These are phyloP conservation scores for Dalbergia oliveri DNA, from an alignment of 306 rosid species.

Conservation along the genomic window DNA sequence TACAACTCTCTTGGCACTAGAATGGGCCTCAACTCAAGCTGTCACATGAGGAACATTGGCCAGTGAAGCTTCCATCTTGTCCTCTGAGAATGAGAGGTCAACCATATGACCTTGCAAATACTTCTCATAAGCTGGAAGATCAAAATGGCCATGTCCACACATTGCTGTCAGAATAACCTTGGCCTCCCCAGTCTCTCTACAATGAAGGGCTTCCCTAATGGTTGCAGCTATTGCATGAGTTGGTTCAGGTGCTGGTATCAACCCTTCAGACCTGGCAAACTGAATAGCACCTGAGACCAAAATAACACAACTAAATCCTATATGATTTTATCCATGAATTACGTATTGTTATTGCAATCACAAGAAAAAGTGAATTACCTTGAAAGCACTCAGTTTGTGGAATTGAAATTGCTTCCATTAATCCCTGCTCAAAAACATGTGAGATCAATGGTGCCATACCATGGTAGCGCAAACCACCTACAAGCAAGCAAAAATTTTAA, in stretches of 20 bases:
- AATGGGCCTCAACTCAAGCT: constrained; percentile 44
- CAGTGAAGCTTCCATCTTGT: constrained; percentile 64
- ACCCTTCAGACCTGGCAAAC: constrained; percentile 89
- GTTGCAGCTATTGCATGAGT: constrained; percentile 95
- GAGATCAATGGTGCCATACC: constrained; percentile 98
- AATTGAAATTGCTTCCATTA: constrained; percentile 91
- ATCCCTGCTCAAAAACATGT: constrained; percentile 82
- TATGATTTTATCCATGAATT: not conserved
- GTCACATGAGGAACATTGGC: constrained; percentile 65
- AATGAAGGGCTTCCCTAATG: constrained; percentile 82
- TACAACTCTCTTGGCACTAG: not conserved
- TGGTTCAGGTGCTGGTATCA: constrained; percentile 97
- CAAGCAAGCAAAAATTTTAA: constrained; percentile 18
- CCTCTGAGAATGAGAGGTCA: constrained; percentile 83
- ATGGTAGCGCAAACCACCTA: constrained; percentile 98
- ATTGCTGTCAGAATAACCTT: constrained; percentile 94
- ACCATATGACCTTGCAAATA: constrained; percentile 87
- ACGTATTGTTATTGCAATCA: not conserved
- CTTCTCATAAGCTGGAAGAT: constrained; percentile 80
- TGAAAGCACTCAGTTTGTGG: constrained; percentile 91
- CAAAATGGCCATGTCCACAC: constrained; percentile 99
- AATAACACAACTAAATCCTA: no score
- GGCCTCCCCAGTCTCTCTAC: constrained; percentile 81
- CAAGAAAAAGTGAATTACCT: constrained; percentile 53
- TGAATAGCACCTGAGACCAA: constrained; percentile 80